Evolutionary conservation across 805 yeast genomes (phyloP), one percentile per base, ranked within the genome.

Genomic region (Metschnikowia continentalis): DNA sequence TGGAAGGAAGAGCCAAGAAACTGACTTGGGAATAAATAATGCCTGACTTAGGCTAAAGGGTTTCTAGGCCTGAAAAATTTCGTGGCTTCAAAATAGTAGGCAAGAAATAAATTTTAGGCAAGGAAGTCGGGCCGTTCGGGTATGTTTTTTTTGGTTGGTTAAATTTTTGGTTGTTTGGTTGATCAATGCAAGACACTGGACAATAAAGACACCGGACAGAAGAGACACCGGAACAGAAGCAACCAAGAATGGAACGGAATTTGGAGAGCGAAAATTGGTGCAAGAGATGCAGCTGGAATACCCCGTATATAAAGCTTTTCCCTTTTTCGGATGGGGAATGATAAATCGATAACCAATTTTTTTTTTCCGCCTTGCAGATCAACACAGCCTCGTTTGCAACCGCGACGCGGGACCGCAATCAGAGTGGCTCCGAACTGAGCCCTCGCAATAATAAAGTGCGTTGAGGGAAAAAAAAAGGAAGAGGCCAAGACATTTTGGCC

Each of bases 381-480:
- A 39, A 48, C 56, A 51, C 54, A 54, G 56, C 56, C 56, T 39
- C 56, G 56, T 54, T 54, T 48, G 54, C 56, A 54, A 53, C 56
- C 56, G 51, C 42, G 47, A 42, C 43, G 43, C 43, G 35, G 30
- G 33, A 13, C 35, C 43, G 43, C 43, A 40, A 35, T 37, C 26
- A 13, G 32, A 32, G 32, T 30, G 22, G n/a, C 13, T 5, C 10
- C 19, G 17, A 7, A 17, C n/a, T 42, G 36, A 15, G 35, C 46
- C 38, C 46, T 40, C 42, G 46, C 46, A 32, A 32, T 32, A n/a
- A 32, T 32, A 19, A 26, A 26, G 30, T 26, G 30, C 30, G 30
- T 10, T 26, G 30, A 26, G 11, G 4, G 0, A 10, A 26, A 26
- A 26, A 26, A 26, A 26, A 26, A 26, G 5, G 41, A 19, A 5